Base-by-base conservation (phyloP, 371 early-diverging fungal species). In the Encephalitozoon intestinalis region DNA sequence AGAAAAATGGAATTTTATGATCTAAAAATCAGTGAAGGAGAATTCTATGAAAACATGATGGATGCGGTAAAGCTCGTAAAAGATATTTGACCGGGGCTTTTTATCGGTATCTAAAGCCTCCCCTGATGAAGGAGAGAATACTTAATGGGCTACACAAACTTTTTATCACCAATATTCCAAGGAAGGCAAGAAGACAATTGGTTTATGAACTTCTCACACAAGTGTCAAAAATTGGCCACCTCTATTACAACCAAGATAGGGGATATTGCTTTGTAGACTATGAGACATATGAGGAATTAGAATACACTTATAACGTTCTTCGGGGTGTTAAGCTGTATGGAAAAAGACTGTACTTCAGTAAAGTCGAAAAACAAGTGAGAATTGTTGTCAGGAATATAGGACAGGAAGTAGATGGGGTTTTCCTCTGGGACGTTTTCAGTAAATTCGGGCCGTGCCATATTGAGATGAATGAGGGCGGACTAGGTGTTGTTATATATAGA, bases 1-100 rank as follows among this genome's bases (percentile, higher is more conserved):
- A 68, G 63, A 44, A 75, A 31, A 65, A 71, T 80, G 67, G 80
- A 80, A 43, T 80, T 63, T 69, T 70, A 71, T 53, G 69, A 70
- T 41, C 31, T 80, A 11, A 80, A 80, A 28, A 73, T 80, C 34
- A 67, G 40, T 15, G 49, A 66, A 53, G 44, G 67, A 1, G 80
- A 80, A 43, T 80, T 70, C 53, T 44, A 76, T n/a, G 18, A 34
- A 25, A 31, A 76, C 23, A 72, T 76, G 9, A 67, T 46, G 37
- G 28, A 58, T 15, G 31, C 51, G 28, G 37, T 76, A 28, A 39
- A 76, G 34, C 26, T 63, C 0, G 40, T 75, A 23, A 31, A 72
- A 31, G 52, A 71, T n/a, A 43, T 37, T 21, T 54, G 54, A 51
- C 3, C 25, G 34, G 39, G 30, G 34, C 54, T 40, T 65, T 39